Evolutionary conservation across 805 yeast species (phyloP), one percentile per base, ranked within the genome.

Genomic region (Yarrowia deformans): DNA sequence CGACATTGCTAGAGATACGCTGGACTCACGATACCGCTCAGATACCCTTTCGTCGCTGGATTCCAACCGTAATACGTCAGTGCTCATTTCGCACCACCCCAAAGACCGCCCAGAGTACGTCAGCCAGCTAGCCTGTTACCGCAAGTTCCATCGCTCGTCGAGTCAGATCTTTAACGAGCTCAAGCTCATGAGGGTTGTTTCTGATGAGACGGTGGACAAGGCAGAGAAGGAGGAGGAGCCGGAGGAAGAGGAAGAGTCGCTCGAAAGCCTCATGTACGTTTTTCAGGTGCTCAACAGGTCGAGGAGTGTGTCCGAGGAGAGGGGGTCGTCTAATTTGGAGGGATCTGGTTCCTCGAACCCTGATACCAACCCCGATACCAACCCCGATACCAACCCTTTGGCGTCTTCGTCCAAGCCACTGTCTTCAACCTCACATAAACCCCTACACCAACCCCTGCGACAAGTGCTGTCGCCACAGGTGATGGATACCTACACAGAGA

Each of bases 61-160:
- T 14, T 18, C 39, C 14, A 35, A 9, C 42, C 29, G 60, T 3
- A 35, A 18, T 37, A 18, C 58, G n/a, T 37, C 45, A 8, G 45
- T 37, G 6, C 63, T n/a, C 10, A 56, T 56, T 29, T 56, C 48
- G 14, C n/a, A 23, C 63, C 29, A 40, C 37, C 63, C 63, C 48
- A 42, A 56, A 42, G 63, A 54, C 45, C 34, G 60, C 3, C 60
- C 60, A 2, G 63, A 56, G 63, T 40, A 40, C 12, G 48, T 42
- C 37, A 40, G 48, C 23, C 63, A 56, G 49, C 63, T 56, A 48
- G 46, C 63, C 7, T 56, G 63, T 18, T 56, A 56, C 63, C 63
- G 63, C 46, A 56, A 56, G 63, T 56, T 56, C 48, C 63, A 56
- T 48, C 63, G 63, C 14, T 56, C 48, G 37, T 40, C 48, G 9